These are phyloP conservation scores for Porphyrellus sp. DNA, from an alignment of 1,284 basidiomycete species.

Conservation along the genomic window DNA sequence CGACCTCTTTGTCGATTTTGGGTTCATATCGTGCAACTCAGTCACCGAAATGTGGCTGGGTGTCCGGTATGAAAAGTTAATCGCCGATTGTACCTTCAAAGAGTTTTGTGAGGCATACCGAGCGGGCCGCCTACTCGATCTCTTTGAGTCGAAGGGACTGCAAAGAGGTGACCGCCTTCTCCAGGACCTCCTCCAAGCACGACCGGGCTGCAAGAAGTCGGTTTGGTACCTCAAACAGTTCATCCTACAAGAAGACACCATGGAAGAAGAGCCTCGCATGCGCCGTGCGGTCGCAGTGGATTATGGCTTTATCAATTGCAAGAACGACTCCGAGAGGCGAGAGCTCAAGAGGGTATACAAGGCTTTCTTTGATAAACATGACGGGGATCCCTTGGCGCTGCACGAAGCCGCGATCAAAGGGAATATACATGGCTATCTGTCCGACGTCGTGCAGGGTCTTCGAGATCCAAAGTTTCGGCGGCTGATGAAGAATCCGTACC, in stretches of 20 bases:
- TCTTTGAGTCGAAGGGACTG: not conserved
- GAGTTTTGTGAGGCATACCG: slow-evolving; percentile 1
- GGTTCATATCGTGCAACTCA: not conserved
- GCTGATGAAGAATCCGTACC: slow-evolving; percentile 6
- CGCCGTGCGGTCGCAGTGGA: not conserved
- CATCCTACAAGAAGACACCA: not conserved
- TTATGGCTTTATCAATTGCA: slow-evolving; percentile 4
- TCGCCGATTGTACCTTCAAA: not conserved
- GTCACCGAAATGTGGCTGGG: not conserved
- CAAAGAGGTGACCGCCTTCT: not conserved
- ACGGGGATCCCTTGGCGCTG: slow-evolving; percentile 1
- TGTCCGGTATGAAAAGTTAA: not conserved
- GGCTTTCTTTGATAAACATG: not conserved
- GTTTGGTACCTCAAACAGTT: slow-evolving; percentile 2
- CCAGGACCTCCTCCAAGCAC: not conserved
- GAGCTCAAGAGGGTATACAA: slow-evolving; percentile 4
- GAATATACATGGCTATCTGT: not conserved
- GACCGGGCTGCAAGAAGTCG: not conserved
- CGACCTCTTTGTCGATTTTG: not conserved
- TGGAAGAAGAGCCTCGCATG: not conserved
- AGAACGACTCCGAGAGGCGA: not conserved
- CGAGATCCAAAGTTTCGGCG: not conserved
- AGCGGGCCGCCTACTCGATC: not conserved
- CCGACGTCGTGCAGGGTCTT: not conserved
- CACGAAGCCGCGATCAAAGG: not conserved